Percentiles rank a stretch among this genome's conserved stretches.
These are phyloP conservation scores for Xanthoparmelia taractica DNA, from an alignment of 495 filamentous ascomycete genomes.

Conservation along the genomic window DNA sequence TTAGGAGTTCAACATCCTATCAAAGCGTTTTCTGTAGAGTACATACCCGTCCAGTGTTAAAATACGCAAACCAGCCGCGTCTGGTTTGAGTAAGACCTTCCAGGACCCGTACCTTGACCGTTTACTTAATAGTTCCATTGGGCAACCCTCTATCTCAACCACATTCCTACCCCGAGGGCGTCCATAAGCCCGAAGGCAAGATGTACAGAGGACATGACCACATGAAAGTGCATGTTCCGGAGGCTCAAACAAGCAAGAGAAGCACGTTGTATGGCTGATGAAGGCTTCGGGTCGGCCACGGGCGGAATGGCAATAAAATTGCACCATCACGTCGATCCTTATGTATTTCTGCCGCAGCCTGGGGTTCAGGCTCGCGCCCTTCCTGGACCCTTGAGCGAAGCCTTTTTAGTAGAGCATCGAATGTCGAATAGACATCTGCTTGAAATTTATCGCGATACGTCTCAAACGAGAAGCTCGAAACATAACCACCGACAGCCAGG, in stretches of 20 bases:
- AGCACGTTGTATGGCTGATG: slow-evolving; percentile 42
- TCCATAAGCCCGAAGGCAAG: slow-evolving; percentile 35
- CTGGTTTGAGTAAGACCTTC: slow-evolving; percentile 30
- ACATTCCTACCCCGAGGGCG: background rate
- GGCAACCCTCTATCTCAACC: slow-evolving; percentile 14
- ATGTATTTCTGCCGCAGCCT: slow-evolving; percentile 31
- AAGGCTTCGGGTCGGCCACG: slow-evolving; percentile 17
- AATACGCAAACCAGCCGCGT: slow-evolving; percentile 31
- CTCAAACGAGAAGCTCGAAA: slow-evolving; percentile 37
- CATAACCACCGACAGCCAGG: slow-evolving; percentile 40
- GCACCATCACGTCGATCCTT: slow-evolving; percentile 26
- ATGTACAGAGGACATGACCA: slow-evolving; percentile 50
- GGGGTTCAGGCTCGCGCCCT: slow-evolving; percentile 25
- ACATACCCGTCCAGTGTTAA: slow-evolving; percentile 38
- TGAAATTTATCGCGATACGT: slow-evolving; percentile 31
- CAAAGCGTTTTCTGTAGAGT: background rate
- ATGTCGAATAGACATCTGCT: slow-evolving; percentile 26
- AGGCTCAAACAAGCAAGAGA: slow-evolving; percentile 46
- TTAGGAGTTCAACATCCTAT: slow-evolving; percentile 9
- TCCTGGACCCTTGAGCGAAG: slow-evolving; percentile 7
- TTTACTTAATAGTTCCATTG: background rate
- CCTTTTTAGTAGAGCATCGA: slow-evolving; percentile 21
- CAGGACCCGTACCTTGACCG: slow-evolving; percentile 1
- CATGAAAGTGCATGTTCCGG: slow-evolving; percentile 49
- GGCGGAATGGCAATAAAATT: slow-evolving; percentile 27